Percentiles rank a stretch among this genome's conserved stretches.
Conservation (phyloP, 108 stramenopile species). For the Cyclotella kingstonii region DNA sequence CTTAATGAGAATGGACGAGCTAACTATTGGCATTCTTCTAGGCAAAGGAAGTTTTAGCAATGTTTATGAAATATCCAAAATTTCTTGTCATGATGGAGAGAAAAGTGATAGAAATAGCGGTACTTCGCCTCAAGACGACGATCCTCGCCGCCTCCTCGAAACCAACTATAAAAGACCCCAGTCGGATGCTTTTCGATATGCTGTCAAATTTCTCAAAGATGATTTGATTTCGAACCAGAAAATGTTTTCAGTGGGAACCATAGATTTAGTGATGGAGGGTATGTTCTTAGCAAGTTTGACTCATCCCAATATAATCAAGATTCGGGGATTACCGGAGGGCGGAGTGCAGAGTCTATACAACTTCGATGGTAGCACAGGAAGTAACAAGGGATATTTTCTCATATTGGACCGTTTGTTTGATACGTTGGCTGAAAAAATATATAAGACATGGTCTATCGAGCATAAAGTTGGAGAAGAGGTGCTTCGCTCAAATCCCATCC, state of each 20-base stretch:
- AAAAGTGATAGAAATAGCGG: not conserved
- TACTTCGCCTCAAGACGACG: not conserved
- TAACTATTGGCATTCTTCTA: constrained; percentile 40
- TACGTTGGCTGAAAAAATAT: constrained; percentile 55
- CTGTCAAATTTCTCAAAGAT: constrained; percentile 63
- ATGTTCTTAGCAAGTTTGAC: constrained; percentile 60
- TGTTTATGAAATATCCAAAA: constrained; percentile 50
- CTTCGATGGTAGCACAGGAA: not conserved
- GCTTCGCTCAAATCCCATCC: too few species aligned
- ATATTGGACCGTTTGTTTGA: constrained; percentile 77
- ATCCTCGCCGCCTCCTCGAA: constrained; percentile 5
- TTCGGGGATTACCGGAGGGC: constrained; percentile 61
- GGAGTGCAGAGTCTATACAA: constrained; percentile 46
- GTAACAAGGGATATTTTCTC: constrained; percentile 62
- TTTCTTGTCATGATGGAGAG: not conserved
- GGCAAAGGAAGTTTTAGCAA: constrained; percentile 66
- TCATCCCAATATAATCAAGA: constrained; percentile 74
- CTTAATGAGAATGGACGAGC: constrained; percentile 14
- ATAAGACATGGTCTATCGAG: constrained; percentile 14
- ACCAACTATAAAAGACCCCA: not conserved
- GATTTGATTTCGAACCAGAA: constrained; percentile 47
- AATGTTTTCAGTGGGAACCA: constrained; percentile 59
- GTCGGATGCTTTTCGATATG: constrained; percentile 29
- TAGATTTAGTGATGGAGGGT: constrained; percentile 75
- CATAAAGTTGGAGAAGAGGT: constrained; percentile 7